These are phyloP conservation scores for Fagopyrum tataricum DNA, from an alignment of 148 eudicot genomes.

Conservation along the genomic window DNA sequence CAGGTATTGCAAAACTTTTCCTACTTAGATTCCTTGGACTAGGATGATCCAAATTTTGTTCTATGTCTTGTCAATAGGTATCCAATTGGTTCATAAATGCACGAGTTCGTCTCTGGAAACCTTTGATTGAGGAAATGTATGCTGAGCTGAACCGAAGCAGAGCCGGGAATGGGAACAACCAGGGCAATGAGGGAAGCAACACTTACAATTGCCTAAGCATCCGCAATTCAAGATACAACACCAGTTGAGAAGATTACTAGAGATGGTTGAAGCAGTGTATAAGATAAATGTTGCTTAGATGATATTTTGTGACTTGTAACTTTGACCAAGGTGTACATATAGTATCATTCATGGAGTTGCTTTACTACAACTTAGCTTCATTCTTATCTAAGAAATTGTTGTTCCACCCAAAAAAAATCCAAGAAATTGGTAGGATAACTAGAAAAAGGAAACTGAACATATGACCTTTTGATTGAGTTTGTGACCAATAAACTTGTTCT, in stretches of 20 bases:
- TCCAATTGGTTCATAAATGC: conserved; percentile 97
- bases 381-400: background rate
- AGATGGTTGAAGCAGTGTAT: background rate
- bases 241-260: background rate
- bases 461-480: no score
- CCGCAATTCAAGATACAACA: conserved; percentile 23
- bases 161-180: conserved; percentile 23
- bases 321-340: conserved; percentile 1
- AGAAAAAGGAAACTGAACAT: no score
- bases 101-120: conserved; percentile 94
- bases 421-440: no score
- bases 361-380: background rate
- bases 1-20: conserved; percentile 41
- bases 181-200: conserved; percentile 27
- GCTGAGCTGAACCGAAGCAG: conserved; percentile 50
- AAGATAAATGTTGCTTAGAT: background rate
- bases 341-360: background rate
- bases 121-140: conserved; percentile 91
- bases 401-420: no score
- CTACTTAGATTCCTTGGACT: background rate
- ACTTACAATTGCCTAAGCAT: conserved; percentile 19
- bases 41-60: background rate
- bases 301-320: background rate
- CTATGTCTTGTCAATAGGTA: conserved; percentile 38
- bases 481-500: no score